Percentiles rank a stretch among this genome's conserved stretches.
Conservation (phyloP, 441 rosid genomes). For the Pelargonium australe region DNA sequence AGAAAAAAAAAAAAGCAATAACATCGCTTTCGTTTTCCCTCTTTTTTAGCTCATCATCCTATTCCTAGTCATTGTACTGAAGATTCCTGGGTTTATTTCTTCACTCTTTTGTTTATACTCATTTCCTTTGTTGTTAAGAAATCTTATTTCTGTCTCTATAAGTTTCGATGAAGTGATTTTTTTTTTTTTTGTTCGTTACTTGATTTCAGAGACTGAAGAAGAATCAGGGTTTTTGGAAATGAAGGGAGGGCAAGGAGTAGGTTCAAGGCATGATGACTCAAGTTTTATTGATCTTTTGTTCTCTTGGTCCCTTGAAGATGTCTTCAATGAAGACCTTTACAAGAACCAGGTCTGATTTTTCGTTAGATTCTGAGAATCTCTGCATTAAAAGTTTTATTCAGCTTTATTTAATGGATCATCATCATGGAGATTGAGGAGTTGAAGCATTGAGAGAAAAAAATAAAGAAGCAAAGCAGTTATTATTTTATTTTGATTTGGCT, state of each 20-base stretch:
- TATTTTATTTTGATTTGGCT: neutral
- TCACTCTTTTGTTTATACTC: neutral
- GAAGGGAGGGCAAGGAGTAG: neutral
- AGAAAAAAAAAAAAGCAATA: too few species aligned
- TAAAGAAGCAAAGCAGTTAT: neutral
- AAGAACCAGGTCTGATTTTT: slow-evolving; percentile 8
- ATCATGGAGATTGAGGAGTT: neutral
- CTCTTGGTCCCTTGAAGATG: slow-evolving; percentile 21
- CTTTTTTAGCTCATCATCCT: neutral
- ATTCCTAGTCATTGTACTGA: neutral
- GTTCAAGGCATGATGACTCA: neutral
- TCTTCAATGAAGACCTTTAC: slow-evolving; percentile 13
- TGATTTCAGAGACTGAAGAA: neutral
- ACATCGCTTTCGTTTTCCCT: neutral
- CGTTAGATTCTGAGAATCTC: neutral
- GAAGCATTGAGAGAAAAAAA: neutral
- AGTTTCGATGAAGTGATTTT: neutral
- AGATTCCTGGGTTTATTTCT: neutral
- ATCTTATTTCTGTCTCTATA: neutral
- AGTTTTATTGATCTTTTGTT: slow-evolving; percentile 13
- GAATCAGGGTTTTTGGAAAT: neutral
- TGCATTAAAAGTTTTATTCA: neutral
- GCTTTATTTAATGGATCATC: neutral
- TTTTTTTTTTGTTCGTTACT: neutral
- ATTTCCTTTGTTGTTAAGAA: slow-evolving; percentile 4